Conservation (phyloP, 139 green algal genomes). For the Chlorella sp. region DNA sequence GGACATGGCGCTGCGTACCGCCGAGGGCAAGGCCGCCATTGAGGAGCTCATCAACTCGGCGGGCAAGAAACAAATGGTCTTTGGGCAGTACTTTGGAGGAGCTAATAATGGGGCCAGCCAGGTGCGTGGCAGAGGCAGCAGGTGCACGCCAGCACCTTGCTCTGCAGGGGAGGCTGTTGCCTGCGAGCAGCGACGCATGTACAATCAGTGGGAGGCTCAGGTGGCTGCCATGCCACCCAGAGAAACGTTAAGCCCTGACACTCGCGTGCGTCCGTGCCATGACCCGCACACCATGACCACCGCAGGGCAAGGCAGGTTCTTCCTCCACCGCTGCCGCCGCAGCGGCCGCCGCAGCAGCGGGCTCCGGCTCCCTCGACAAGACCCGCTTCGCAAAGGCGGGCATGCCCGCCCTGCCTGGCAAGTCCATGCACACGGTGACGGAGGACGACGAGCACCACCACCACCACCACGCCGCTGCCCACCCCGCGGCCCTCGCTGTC, state of each 20-base stretch:
- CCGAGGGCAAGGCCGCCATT: conserved; percentile 28
- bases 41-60: conserved; percentile 28
- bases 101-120: conserved; percentile 8
- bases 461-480: no score
- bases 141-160: no score
- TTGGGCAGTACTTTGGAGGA: conserved; percentile 39
- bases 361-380: not conserved
- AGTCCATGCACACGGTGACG: conserved; percentile 10
- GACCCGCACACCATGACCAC: no score
- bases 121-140: conserved; percentile 5
- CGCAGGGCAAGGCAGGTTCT: not conserved
- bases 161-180: no score
- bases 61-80: conserved; percentile 34
- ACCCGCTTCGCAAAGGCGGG: not conserved
- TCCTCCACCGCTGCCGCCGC: not conserved
- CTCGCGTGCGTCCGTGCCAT: no score
- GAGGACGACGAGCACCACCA: conserved; percentile 26
- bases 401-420: not conserved
- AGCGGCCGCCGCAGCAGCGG: not conserved
- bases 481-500: not conserved
- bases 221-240: conserved; percentile 7
- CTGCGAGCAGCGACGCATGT: no score
- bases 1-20: conserved; percentile 29
- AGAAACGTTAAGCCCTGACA: no score
- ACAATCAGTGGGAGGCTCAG: not conserved